Evolutionary conservation across 495 filamentous ascomycete genomes (phyloP).

Genomic region (Cercophora newfieldiana): DNA sequence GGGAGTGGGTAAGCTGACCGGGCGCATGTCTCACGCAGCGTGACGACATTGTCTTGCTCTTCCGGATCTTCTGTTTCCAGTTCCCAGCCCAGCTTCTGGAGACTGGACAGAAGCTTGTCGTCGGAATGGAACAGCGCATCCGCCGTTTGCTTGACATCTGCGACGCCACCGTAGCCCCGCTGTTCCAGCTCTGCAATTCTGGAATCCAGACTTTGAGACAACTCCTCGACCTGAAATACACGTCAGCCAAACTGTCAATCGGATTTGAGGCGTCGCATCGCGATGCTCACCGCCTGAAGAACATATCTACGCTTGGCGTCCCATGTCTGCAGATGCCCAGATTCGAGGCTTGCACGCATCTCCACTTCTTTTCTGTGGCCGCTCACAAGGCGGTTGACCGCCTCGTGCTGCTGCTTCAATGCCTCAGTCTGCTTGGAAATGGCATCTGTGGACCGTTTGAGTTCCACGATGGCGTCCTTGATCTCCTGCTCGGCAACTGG

Average conservation of each 20-base stretch:
- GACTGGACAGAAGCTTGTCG: constrained; percentile 48
- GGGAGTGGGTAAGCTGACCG: constrained; percentile 22
- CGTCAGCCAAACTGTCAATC: constrained; percentile 6
- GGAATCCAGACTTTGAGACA: constrained; percentile 40
- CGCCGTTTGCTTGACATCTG: constrained; percentile 35
- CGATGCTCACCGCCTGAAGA: constrained; percentile 30
- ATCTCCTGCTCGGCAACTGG: constrained; percentile 43
- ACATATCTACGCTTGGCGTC: constrained; percentile 33
- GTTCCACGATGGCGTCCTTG: constrained; percentile 44
- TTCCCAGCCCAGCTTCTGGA: constrained; percentile 51
- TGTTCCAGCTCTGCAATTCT: constrained; percentile 44
- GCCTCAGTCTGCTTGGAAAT: constrained; percentile 49
- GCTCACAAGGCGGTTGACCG: constrained; percentile 40
- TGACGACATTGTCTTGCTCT: constrained; percentile 36
- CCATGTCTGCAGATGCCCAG: constrained; percentile 33
- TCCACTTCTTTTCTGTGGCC: constrained; percentile 27
- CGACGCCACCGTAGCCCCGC: constrained; percentile 27
- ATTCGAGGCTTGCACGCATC: constrained; percentile 32
- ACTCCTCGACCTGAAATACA: constrained; percentile 38
- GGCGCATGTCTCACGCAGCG: constrained; percentile 46
- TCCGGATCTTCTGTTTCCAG: constrained; percentile 42
- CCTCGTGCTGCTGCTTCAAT: constrained; percentile 45
- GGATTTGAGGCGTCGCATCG: background rate
- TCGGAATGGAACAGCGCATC: constrained; percentile 43
- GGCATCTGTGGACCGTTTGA: constrained; percentile 46